phyloP scores from a whole-genome alignment of 148 eudicot species.

The Oxyria digyna region DNA sequence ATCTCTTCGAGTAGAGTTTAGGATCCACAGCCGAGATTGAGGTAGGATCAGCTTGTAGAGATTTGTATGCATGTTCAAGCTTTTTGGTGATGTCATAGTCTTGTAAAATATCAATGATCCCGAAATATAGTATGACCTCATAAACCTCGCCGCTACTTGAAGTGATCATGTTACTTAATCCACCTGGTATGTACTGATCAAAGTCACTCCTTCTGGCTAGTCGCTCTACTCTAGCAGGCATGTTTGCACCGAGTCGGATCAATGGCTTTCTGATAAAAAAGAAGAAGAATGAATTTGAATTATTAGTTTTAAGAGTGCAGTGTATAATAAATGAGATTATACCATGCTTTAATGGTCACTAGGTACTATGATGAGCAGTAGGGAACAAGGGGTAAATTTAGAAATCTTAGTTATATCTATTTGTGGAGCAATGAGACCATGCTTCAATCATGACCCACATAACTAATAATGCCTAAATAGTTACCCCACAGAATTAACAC shows the following conservation, averaged over 20 bases:
- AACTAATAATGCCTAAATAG: slow-evolving; percentile 2
- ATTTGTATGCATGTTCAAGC: slow-evolving; percentile 89
- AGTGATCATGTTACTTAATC: slow-evolving; percentile 31
- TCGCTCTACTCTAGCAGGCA: slow-evolving; percentile 87
- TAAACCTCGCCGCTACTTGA: slow-evolving; percentile 44
- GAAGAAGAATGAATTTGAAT: not conserved
- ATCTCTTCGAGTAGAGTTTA: slow-evolving; percentile 80
- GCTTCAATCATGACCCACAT: slow-evolving; percentile 10
- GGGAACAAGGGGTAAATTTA: not conserved
- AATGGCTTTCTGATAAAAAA: slow-evolving; percentile 51
- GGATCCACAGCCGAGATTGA: slow-evolving; percentile 96
- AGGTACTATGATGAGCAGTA: not conserved
- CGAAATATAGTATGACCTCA: slow-evolving; percentile 80
- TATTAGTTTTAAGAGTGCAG: not conserved
- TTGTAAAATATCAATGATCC: slow-evolving; percentile 83
- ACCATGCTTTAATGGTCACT: not conserved
- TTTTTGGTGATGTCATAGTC: slow-evolving; percentile 89
- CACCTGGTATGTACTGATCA: slow-evolving; percentile 56
- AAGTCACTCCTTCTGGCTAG: slow-evolving; percentile 61
- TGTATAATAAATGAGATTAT: not conserved
- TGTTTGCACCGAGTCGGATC: slow-evolving; percentile 80
- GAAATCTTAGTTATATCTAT: not conserved
- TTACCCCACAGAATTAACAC: slow-evolving; percentile 4
- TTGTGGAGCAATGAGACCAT: slow-evolving; percentile 7
- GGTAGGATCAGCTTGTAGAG: slow-evolving; percentile 77